These are phyloP conservation scores for Clathrospora elynae DNA, from an alignment of 2,329 filamentous ascomycete species.

Conservation along the genomic window DNA sequence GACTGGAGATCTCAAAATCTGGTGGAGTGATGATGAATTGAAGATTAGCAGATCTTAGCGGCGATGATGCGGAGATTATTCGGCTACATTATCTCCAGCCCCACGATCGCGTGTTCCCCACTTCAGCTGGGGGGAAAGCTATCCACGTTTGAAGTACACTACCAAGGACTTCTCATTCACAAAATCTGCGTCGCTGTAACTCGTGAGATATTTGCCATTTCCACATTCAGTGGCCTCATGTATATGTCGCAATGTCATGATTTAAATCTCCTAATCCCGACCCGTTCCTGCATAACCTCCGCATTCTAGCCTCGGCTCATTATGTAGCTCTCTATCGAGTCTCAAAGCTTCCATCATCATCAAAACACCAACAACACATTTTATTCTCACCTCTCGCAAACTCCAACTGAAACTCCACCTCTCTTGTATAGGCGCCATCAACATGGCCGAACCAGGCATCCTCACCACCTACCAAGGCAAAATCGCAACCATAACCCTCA, in stretches of 20 bases:
- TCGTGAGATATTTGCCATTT: too few species aligned
- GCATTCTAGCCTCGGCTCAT: slow-evolving; percentile 33
- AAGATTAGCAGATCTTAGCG: slow-evolving; percentile 23
- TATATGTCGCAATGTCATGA: too few species aligned
- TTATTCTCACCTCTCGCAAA: neutral
- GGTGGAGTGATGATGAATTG: slow-evolving; percentile 16
- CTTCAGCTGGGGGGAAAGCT: too few species aligned
- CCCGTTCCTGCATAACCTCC: too few species aligned
- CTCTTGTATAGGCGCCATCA: neutral
- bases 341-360: slow-evolving; percentile 15
- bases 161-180: too few species aligned
- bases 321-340: slow-evolving; percentile 11
- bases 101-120: too few species aligned
- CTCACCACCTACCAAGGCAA: slow-evolving; percentile 68
- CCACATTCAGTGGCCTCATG: too few species aligned
- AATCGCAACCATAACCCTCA: slow-evolving; percentile 83
- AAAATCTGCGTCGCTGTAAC: too few species aligned
- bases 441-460: slow-evolving; percentile 56
- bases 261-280: too few species aligned
- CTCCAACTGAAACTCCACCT: neutral
- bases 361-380: neutral
- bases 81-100: slow-evolving; percentile 8
- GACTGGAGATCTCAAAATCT: neutral
- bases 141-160: too few species aligned
- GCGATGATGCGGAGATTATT: slow-evolving; percentile 31